phyloP scores from a whole-genome alignment of 441 rosid genomes.

The Syzygium syzygioides region DNA sequence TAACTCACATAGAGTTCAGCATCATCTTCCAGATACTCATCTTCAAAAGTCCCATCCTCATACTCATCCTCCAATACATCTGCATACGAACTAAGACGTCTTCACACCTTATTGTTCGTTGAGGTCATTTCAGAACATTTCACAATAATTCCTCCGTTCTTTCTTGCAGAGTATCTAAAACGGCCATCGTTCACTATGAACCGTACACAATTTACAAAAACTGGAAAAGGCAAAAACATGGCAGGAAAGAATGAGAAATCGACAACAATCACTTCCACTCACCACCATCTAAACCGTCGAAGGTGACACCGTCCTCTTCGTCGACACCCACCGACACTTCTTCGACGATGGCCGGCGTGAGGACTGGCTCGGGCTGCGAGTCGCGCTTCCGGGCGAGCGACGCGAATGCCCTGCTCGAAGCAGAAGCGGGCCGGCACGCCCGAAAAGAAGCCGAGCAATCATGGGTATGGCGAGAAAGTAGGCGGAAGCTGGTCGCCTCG shows the following conservation, averaged over 20 bases:
- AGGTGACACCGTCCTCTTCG: constrained; percentile 31
- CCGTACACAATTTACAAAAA: neutral
- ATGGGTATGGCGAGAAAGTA: neutral
- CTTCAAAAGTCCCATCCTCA: constrained; percentile 28
- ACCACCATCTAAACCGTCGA: constrained; percentile 54
- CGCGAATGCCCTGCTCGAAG: constrained; percentile 6
- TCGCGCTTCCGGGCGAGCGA: constrained; percentile 43
- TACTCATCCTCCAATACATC: constrained; percentile 36
- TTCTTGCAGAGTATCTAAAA: neutral
- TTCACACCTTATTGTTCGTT: neutral
- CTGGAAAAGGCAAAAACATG: neutral
- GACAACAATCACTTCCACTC: neutral
- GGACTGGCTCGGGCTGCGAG: constrained; percentile 28
- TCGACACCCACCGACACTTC: constrained; percentile 32
- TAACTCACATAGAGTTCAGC: constrained; percentile 54
- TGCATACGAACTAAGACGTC: constrained; percentile 7
- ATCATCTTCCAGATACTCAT: constrained; percentile 40
- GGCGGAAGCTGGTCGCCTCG: neutral
- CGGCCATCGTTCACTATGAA: neutral
- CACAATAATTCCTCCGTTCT: neutral
- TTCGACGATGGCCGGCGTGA: constrained; percentile 31
- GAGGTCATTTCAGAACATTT: neutral
- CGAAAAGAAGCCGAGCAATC: constrained; percentile 4
- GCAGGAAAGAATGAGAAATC: neutral
- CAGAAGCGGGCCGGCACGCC: constrained; percentile 7